These are phyloP conservation scores for Penicillium soppii DNA, from an alignment of 495 filamentous ascomycete genomes.

Conservation along the genomic window DNA sequence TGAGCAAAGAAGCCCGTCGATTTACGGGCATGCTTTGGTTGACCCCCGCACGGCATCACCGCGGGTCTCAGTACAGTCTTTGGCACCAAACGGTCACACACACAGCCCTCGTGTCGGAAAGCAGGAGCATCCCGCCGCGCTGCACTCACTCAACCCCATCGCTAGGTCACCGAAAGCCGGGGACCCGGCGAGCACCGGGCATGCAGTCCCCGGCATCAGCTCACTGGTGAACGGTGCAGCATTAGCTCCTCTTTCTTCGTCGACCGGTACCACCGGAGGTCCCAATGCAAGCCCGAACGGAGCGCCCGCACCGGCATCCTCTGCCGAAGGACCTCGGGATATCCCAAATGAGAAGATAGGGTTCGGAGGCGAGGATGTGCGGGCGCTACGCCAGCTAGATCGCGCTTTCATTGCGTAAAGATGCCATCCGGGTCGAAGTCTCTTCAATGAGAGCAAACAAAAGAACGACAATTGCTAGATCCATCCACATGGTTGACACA, in stretches of 20 bases:
- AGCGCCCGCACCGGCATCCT: slow-evolving; percentile 8
- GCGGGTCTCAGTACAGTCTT: slow-evolving; percentile 27
- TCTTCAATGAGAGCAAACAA: background rate
- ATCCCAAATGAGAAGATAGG: slow-evolving; percentile 64
- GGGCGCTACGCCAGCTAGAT: slow-evolving; percentile 66
- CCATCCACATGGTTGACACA: background rate
- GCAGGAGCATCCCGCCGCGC: slow-evolving; percentile 26
- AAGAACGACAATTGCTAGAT: background rate
- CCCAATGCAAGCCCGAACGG: slow-evolving; percentile 13
- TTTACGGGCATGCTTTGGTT: slow-evolving; percentile 21
- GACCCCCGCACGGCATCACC: slow-evolving; percentile 42
- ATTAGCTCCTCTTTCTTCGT: slow-evolving; percentile 40
- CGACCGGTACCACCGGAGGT: slow-evolving; percentile 22
- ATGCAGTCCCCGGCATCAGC: slow-evolving; percentile 52
- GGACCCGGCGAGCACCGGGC: slow-evolving; percentile 24
- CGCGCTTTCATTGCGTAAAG: slow-evolving; percentile 40
- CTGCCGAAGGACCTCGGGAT: slow-evolving; percentile 54
- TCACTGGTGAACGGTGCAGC: slow-evolving; percentile 51
- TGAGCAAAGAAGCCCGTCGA: slow-evolving; percentile 33
- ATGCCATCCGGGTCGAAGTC: background rate
- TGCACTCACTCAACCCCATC: slow-evolving; percentile 20
- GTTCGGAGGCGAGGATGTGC: slow-evolving; percentile 62
- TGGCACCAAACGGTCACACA: slow-evolving; percentile 22
- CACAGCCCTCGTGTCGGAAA: slow-evolving; percentile 35
- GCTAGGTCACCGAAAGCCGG: slow-evolving; percentile 22